Evolutionary conservation across 2,329 filamentous ascomycete species (phyloP), one percentile per base, ranked within the genome.

Genomic region (Nemania sp.): DNA sequence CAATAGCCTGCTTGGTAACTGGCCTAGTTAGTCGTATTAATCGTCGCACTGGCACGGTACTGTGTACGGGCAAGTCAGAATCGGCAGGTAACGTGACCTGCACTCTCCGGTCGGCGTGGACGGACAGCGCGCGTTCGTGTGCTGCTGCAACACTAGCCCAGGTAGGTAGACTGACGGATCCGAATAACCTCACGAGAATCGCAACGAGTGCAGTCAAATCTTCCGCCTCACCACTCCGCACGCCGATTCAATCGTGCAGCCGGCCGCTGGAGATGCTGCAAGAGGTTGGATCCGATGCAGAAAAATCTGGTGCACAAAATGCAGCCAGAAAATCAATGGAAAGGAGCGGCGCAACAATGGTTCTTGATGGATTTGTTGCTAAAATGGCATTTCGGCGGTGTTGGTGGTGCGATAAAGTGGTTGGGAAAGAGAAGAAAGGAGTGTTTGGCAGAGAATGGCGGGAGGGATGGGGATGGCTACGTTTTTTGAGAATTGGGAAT

Each of bases 381-480:
- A 74, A 71, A 75, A 72, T 70, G 64, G 71, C 75, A 78, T 74
- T 73, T 73, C 75, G 75, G 54, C 75, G 74, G 74, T 73, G 69
- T 64, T 73, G 70, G 70, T 72, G 71, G 72, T 72, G 76, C 73
- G 73, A 62, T 41, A 68, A 74, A 72, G 70, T 72, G 67, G 71
- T 70, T 72, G 71, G 70, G 70, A 72, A 73, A 64, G 64, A 70
- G 71, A 72, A 79, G 77, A 76, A 74, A 69, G 68, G 70, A 55
- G 69, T 69, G 72, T 66, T 61, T 75, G 64, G 67, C 27, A 70
- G 58, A 71, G 72, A 70, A 72, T 74, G 73, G 74, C 76, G 78
- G 78, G 80, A 79, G 77, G 71, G 77, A 80, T 79, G 77, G 84
- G 82, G 83, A 86, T 85, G 82, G 81, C 81, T 84, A 82, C 82